Conservation (phyloP, 2,329 filamentous ascomycete genomes). For the Lithohypha guttulata region DNA sequence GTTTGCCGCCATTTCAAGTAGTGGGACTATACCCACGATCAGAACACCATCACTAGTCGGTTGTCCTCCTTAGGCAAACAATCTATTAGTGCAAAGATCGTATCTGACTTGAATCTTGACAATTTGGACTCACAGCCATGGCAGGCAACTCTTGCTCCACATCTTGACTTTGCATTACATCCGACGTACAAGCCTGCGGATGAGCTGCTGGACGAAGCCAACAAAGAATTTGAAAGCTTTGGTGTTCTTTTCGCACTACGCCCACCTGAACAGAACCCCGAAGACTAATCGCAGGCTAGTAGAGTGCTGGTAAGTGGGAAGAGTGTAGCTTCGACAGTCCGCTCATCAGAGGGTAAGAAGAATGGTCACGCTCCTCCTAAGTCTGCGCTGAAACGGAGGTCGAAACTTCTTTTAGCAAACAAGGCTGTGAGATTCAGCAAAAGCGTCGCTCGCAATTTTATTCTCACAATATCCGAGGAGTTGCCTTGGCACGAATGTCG, state of each 20-base stretch:
- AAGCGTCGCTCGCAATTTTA: conserved; percentile 7
- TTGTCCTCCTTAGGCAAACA: too few species aligned
- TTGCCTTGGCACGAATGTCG: conserved; percentile 22
- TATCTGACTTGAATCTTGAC: conserved; percentile 16
- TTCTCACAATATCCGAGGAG: conserved; percentile 12
- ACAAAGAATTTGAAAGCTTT: conserved; percentile 15
- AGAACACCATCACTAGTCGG: conserved; percentile 11
- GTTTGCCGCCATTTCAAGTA: conserved; percentile 11
- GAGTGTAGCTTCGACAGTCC: conserved; percentile 9
- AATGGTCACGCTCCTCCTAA: conserved; percentile 13
- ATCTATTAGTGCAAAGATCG: conserved; percentile 13
- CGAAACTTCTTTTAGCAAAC: too few species aligned
- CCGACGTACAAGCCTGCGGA: conserved; percentile 20
- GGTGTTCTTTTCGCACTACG: conserved; percentile 14
- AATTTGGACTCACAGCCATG: conserved; percentile 17
- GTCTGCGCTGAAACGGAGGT: conserved; percentile 19
- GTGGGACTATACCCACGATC: conserved; percentile 11
- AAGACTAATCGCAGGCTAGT: too few species aligned
- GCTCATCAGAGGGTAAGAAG: not conserved
- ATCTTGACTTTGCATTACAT: conserved; percentile 15
- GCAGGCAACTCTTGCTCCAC: conserved; percentile 13
- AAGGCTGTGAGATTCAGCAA: too few species aligned
- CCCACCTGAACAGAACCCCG: too few species aligned
- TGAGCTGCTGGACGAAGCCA: conserved; percentile 15
- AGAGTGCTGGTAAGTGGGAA: too few species aligned